A percentile compares a stretch with the other conserved stretches of the same genome.
phyloP scores from a whole-genome alignment of 371 early-diverging fungal genomes.

The Rhizopus delemar region DNA sequence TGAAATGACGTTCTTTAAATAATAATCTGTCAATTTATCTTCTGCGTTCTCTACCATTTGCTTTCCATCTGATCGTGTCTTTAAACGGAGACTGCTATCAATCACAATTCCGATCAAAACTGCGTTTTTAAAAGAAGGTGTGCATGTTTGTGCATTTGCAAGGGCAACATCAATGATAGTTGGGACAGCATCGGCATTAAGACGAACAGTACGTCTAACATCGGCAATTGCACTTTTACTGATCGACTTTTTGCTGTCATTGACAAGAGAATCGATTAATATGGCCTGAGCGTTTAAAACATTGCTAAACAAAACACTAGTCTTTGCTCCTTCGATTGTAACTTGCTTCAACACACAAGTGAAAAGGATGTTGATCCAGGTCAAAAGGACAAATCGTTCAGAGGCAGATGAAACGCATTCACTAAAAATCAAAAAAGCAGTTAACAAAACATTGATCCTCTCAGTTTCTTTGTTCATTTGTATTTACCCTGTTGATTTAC shows the following conservation, averaged over 20 bases:
- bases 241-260: conserved; percentile 45
- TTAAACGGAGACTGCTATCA: conserved; percentile 58
- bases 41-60: conserved; percentile 40
- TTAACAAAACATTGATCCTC: not conserved
- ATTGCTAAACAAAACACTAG: conserved; percentile 27
- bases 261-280: conserved; percentile 54
- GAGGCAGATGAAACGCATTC: conserved; percentile 54
- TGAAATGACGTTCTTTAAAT: conserved; percentile 60
- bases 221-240: conserved; percentile 56
- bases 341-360: conserved; percentile 34
- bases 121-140: conserved; percentile 56
- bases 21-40: conserved; percentile 60
- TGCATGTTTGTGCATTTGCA: conserved; percentile 40
- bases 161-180: conserved; percentile 47
- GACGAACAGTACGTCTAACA: conserved; percentile 61
- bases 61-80: conserved; percentile 37
- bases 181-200: conserved; percentile 53
- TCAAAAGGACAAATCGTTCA: conserved; percentile 60
- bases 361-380: conserved; percentile 60
- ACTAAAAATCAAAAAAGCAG: conserved; percentile 20
- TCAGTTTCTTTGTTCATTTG: conserved; percentile 16
- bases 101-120: conserved; percentile 62
- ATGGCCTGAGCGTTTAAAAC: conserved; percentile 58
- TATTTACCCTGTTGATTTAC: conserved; percentile 54
- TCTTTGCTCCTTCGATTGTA: conserved; percentile 23